Conservation (phyloP, 2,329 filamentous ascomycete genomes). For the Clarireedia monteithiana region DNA sequence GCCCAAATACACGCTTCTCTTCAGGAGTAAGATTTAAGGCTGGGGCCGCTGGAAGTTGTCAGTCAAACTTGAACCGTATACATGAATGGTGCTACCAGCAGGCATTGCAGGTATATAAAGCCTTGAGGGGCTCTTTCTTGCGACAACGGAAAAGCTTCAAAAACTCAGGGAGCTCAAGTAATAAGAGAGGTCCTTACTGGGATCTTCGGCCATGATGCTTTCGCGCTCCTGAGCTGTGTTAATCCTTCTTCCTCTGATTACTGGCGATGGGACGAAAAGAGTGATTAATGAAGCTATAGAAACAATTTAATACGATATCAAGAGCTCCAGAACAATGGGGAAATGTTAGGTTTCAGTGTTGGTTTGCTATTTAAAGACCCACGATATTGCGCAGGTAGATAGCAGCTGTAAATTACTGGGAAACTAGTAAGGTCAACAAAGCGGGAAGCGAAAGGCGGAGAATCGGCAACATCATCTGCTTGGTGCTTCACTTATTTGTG, state of each 20-base stretch:
- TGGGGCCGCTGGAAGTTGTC: slow-evolving; percentile 40
- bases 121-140: neutral
- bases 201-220: slow-evolving; percentile 28
- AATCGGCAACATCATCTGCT: slow-evolving; percentile 6
- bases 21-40: slow-evolving; percentile 82
- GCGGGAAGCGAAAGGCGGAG: slow-evolving; percentile 4
- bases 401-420: neutral
- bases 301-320: neutral
- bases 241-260: slow-evolving; percentile 8
- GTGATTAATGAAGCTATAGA: neutral
- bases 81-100: neutral
- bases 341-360: neutral
- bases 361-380: neutral
- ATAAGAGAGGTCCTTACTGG: slow-evolving; percentile 43
- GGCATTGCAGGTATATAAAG: neutral
- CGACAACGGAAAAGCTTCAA: neutral
- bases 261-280: neutral
- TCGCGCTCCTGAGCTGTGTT: neutral
- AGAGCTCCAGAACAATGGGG: neutral
- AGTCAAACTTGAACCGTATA: slow-evolving; percentile 9
- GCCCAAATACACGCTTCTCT: slow-evolving; percentile 89
- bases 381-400: neutral
- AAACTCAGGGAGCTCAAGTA: slow-evolving; percentile 43
- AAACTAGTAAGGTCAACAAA: neutral
- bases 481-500: neutral